These are phyloP conservation scores for Xylogone sp. DNA, from an alignment of 2,329 filamentous ascomycete species.

Conservation along the genomic window DNA sequence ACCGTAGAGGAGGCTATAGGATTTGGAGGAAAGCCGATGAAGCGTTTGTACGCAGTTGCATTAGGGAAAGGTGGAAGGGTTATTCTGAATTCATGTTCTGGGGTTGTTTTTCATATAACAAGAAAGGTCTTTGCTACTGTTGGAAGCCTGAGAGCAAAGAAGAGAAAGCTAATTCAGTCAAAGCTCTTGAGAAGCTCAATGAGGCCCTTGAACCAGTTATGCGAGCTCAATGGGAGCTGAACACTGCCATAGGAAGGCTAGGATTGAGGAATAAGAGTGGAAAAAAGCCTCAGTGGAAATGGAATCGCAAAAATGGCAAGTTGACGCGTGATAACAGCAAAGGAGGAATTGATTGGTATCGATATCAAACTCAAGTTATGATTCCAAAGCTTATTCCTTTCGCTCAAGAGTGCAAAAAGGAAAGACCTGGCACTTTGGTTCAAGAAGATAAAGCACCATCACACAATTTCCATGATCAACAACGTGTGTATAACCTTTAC, in stretches of 20 bases:
- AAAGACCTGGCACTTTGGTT: slow-evolving; percentile 1
- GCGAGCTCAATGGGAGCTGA: background rate
- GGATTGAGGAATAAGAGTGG: background rate
- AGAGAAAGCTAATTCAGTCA: slow-evolving; percentile 11
- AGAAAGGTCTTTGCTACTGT: slow-evolving; percentile 24
- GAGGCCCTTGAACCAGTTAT: slow-evolving; percentile 1
- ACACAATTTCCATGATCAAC: slow-evolving; percentile 1
- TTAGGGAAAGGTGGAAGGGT: slow-evolving; percentile 7
- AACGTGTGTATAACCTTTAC: background rate
- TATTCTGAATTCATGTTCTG: too few species aligned
- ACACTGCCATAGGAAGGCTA: background rate
- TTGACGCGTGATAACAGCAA: background rate
- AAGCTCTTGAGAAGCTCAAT: slow-evolving; percentile 8
- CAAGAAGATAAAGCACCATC: slow-evolving; percentile 3
- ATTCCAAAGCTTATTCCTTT: slow-evolving; percentile 3
- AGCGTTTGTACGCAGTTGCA: background rate
- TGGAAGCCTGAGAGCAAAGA: slow-evolving; percentile 14
- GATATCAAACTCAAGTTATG: slow-evolving; percentile 5
- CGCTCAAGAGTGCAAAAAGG: slow-evolving; percentile 2
- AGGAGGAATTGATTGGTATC: slow-evolving; percentile 7
- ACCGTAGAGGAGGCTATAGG: slow-evolving; percentile 3
- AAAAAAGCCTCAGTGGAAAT: background rate
- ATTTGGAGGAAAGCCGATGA: slow-evolving; percentile 8
- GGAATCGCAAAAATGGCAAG: slow-evolving; percentile 3
- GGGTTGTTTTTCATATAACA: slow-evolving; percentile 25